phyloP scores from a whole-genome alignment of 108 stramenopile genomes.

The Nitzschia palea region DNA sequence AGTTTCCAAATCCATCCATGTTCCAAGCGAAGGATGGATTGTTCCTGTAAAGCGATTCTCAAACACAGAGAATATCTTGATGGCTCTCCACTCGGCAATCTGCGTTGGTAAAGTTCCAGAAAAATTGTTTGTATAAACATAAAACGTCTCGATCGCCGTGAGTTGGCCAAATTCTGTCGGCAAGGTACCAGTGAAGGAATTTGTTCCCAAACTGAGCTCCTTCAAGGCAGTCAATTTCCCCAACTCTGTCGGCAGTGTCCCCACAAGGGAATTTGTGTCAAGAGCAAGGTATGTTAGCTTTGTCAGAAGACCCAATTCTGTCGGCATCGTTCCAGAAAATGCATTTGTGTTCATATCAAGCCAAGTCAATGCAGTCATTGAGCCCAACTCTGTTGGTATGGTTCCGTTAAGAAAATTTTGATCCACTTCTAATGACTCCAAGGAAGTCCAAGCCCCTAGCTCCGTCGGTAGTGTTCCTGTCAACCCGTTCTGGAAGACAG shows the following conservation, averaged over 20 bases:
- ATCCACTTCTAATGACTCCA: background rate
- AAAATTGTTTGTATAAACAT: conserved; percentile 30
- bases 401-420: conserved; percentile 12
- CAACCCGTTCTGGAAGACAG: too few species aligned
- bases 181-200: conserved; percentile 45
- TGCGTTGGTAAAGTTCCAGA: conserved; percentile 37
- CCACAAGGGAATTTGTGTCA: background rate
- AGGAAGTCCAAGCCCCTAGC: background rate
- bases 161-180: conserved; percentile 47
- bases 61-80: too few species aligned
- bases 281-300: background rate
- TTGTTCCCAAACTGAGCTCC: conserved; percentile 29
- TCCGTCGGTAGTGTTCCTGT: conserved; percentile 4
- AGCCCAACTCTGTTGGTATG: conserved; percentile 35
- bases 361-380: conserved; percentile 3
- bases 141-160: conserved; percentile 27
- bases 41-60: too few species aligned
- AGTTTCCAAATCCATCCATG: conserved; percentile 18
- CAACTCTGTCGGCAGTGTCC: background rate
- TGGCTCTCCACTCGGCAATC: conserved; percentile 34
- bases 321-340: conserved; percentile 24
- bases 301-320: conserved; percentile 14
- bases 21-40: conserved; percentile 26
- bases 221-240: background rate
- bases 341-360: conserved; percentile 15